These are phyloP conservation scores for Capsicum chinense DNA, from an alignment of 257 asterid species.

Conservation along the genomic window DNA sequence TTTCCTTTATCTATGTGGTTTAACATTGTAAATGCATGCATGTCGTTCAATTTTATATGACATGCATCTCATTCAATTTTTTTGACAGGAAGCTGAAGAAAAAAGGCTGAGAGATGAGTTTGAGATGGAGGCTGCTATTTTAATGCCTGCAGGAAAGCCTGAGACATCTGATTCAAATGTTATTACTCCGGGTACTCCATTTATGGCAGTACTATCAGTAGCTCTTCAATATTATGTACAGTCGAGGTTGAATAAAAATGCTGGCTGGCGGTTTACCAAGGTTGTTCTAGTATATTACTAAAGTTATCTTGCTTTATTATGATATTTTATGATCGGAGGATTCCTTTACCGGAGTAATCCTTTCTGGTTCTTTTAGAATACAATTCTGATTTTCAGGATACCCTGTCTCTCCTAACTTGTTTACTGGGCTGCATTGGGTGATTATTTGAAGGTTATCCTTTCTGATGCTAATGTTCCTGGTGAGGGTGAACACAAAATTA, in stretches of 20 bases:
- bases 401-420: constrained; percentile 48
- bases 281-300: constrained; percentile 46
- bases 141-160: constrained; percentile 65
- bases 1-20: constrained; percentile 28
- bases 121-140: constrained; percentile 60
- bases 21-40: background rate
- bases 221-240: constrained; percentile 96
- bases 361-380: constrained; percentile 39
- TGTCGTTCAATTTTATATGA: constrained; percentile 17
- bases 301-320: constrained; percentile 23
- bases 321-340: constrained; percentile 39
- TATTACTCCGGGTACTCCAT: constrained; percentile 95
- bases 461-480: constrained; percentile 99
- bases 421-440: constrained; percentile 65
- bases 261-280: constrained; percentile 92
- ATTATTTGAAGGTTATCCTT: constrained; percentile 84
- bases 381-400: constrained; percentile 52
- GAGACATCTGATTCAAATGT: constrained; percentile 95
- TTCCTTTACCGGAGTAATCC: constrained; percentile 47
- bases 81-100: constrained; percentile 84
- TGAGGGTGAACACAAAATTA: constrained; percentile 97
- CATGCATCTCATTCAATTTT: constrained; percentile 22
- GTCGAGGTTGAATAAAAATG: constrained; percentile 69
- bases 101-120: constrained; percentile 73
- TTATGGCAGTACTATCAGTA: constrained; percentile 88